Percentiles rank a stretch among this genome's conserved stretches.
Conservation (phyloP, 345 rosid species). For the Hibiscus mutabilis region DNA sequence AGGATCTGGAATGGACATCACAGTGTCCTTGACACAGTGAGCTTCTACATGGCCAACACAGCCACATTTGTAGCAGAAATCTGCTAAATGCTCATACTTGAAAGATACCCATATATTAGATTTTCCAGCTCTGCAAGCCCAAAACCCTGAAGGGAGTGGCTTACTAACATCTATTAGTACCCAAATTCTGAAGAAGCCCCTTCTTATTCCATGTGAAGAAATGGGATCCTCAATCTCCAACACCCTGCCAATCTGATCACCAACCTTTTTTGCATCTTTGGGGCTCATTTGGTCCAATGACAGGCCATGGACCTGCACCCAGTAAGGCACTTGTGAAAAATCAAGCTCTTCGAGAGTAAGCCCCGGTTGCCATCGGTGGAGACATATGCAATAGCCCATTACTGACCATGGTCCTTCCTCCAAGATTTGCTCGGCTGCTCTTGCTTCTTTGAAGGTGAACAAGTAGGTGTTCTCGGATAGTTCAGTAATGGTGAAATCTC, state of each 20-base stretch:
- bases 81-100: slow-evolving; percentile 10
- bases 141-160: slow-evolving; percentile 13
- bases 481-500: slow-evolving; percentile 10
- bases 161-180: slow-evolving; percentile 11
- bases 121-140: slow-evolving; percentile 11
- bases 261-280: slow-evolving; percentile 7
- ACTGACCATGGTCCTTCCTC: slow-evolving; percentile 12
- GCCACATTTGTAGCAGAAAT: slow-evolving; percentile 11
- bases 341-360: slow-evolving; percentile 7
- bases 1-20: slow-evolving; percentile 14
- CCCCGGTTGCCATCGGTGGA: slow-evolving; percentile 11
- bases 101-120: slow-evolving; percentile 4
- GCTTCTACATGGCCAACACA: slow-evolving; percentile 7
- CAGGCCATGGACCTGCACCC: slow-evolving; percentile 15
- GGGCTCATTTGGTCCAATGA: slow-evolving; percentile 17
- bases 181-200: slow-evolving; percentile 11
- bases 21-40: slow-evolving; percentile 8
- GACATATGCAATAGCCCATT: slow-evolving; percentile 13
- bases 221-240: slow-evolving; percentile 16
- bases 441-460: slow-evolving; percentile 16
- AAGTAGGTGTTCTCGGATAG: slow-evolving; percentile 10
- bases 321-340: slow-evolving; percentile 9
- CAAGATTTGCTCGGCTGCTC: slow-evolving; percentile 11
- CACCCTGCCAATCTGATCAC: slow-evolving; percentile 9
- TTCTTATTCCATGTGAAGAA: slow-evolving; percentile 6